Evolutionary conservation across 352 stramenopile genomes (phyloP).

Genomic region (Aphanomyces cochlioides): DNA sequence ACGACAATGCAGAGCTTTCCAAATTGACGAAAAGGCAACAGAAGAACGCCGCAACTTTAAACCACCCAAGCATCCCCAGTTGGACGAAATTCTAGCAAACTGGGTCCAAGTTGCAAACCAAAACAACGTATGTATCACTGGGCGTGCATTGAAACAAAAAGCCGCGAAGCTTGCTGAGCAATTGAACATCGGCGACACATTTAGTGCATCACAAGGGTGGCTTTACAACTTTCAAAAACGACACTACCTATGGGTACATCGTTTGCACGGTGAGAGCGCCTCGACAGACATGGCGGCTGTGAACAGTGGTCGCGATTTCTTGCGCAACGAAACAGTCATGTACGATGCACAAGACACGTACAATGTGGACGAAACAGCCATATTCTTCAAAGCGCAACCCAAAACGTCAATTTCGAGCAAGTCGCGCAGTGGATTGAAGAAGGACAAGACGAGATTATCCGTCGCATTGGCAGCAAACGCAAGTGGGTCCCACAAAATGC

Average conservation of each 20-base stretch:
- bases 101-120: not conserved
- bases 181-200: not conserved
- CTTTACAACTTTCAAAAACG: slow-evolving; percentile 4
- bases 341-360: slow-evolving; percentile 4
- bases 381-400: slow-evolving; percentile 4
- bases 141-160: slow-evolving; percentile 5
- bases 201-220: slow-evolving; percentile 13
- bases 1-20: not conserved
- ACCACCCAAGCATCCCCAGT: not conserved
- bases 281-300: not conserved
- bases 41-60: not conserved
- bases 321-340: not conserved
- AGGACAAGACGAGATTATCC: slow-evolving; percentile 1
- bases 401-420: not conserved
- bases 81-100: not conserved
- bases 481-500: not conserved
- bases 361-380: slow-evolving; percentile 6
- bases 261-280: not conserved
- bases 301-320: not conserved
- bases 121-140: slow-evolving; percentile 11
- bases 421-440: not conserved
- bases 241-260: slow-evolving; percentile 12
- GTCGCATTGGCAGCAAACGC: not conserved
- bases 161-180: not conserved
- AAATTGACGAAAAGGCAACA: not conserved